Percentiles rank a stretch among this genome's conserved stretches.
Evolutionary conservation across 2,329 filamentous ascomycete genomes (phyloP).

Genomic region (Acarospora socialis): DNA sequence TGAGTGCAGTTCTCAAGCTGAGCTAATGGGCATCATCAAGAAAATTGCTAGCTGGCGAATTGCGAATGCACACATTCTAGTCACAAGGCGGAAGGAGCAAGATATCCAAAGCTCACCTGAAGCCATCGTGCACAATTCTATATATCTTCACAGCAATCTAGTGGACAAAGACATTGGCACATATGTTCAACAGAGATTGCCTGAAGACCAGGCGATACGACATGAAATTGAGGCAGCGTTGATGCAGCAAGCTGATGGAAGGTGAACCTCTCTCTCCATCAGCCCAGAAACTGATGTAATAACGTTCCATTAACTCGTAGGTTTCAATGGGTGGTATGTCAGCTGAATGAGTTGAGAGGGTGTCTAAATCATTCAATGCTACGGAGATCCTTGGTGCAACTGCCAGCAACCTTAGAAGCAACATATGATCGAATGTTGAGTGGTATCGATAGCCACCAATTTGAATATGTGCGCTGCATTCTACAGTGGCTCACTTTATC

Average conservation of each 20-base stretch:
- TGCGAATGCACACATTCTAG: slow-evolving; percentile 1
- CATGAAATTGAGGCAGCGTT: background rate
- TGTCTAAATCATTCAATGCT: slow-evolving; percentile 13
- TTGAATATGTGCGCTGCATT: too few relatives aligned
- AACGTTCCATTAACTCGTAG: too few relatives aligned
- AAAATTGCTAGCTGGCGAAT: background rate
- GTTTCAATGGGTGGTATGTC: slow-evolving; percentile 19
- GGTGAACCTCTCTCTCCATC: background rate
- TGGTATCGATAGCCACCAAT: too few relatives aligned
- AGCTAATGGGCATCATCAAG: slow-evolving; percentile 2
- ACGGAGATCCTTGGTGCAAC: slow-evolving; percentile 10
- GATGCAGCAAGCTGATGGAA: background rate
- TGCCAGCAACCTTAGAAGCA: slow-evolving; percentile 17
- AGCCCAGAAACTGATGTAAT: too few relatives aligned
- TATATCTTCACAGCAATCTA: too few relatives aligned
- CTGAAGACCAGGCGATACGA: too few relatives aligned
- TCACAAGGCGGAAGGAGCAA: slow-evolving; percentile 6
- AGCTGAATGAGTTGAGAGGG: slow-evolving; percentile 15
- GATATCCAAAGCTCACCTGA: slow-evolving; percentile 3
- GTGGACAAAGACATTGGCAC: too few relatives aligned
- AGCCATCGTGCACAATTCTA: background rate
- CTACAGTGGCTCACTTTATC: background rate
- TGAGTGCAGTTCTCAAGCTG: slow-evolving; percentile 3
- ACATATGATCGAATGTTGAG: slow-evolving; percentile 16
- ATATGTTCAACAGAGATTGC: too few relatives aligned